Percentiles rank a stretch among this genome's conserved stretches.
Evolutionary conservation across 345 rosid species (phyloP).

Genomic region (Eutrema heterophyllum): DNA sequence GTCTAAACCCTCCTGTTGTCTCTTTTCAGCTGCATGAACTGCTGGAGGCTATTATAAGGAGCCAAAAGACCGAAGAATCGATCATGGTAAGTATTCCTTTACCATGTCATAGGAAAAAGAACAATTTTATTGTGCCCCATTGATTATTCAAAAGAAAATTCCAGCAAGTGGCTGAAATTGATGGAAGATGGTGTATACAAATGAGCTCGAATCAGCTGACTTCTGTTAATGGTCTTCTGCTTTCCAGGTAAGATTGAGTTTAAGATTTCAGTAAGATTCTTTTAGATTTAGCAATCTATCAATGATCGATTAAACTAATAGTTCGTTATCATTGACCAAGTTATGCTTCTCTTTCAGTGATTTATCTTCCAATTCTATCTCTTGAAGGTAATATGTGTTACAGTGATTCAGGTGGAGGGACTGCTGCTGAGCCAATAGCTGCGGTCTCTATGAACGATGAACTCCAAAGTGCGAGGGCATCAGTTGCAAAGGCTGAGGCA

Average conservation of each 20-base stretch:
- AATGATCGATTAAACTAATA: neutral
- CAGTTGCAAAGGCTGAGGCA: constrained; percentile 71
- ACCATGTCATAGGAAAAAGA: neutral
- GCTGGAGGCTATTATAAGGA: constrained; percentile 63
- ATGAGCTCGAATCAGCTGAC: constrained; percentile 48
- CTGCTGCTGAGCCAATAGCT: constrained; percentile 67
- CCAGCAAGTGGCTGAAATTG: constrained; percentile 57
- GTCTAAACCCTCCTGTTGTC: constrained; percentile 4
- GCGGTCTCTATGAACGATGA: constrained; percentile 88
- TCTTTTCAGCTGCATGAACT: constrained; percentile 62
- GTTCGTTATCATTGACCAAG: neutral
- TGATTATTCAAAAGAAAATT: constrained; percentile 18
- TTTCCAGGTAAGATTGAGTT: constrained; percentile 54
- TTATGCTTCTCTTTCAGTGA: neutral
- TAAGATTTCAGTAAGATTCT: neutral
- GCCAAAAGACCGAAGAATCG: constrained; percentile 46
- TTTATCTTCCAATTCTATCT: constrained; percentile 1
- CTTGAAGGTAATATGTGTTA: constrained; percentile 41
- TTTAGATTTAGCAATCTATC: neutral
- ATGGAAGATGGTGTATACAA: constrained; percentile 86
- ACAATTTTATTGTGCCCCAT: constrained; percentile 18
- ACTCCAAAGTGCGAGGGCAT: constrained; percentile 67
- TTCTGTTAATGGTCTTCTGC: constrained; percentile 58
- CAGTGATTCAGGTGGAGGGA: constrained; percentile 82
- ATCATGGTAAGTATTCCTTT: constrained; percentile 41